Conservation (phyloP, 176 grass and related monocot species). For the Aechmea fasciata region DNA sequence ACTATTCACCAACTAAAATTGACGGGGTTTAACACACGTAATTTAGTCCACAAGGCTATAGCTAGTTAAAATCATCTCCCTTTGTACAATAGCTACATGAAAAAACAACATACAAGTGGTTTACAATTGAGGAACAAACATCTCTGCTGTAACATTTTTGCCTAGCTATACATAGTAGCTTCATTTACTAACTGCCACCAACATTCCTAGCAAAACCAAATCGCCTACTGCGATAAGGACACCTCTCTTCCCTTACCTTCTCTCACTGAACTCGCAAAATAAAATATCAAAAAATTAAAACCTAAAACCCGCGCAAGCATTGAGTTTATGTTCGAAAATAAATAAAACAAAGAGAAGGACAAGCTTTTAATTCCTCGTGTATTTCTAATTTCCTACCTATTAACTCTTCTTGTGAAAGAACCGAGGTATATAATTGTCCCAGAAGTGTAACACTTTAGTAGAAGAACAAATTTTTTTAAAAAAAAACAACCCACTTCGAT, state of each 20-base stretch:
- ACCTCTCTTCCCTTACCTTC: neutral
- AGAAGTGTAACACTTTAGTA: no score
- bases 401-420: no score
- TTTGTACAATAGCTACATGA: neutral
- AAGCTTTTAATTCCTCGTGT: no score
- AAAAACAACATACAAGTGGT: neutral
- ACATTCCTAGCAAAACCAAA: neutral
- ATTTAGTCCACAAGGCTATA: no score
- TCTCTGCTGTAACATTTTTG: neutral
- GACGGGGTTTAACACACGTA: no score
- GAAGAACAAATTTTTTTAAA: neutral
- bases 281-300: neutral
- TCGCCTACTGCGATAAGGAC: neutral
- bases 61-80: no score
- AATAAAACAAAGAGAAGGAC: neutral
- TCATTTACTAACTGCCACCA: constrained; percentile 1
- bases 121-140: neutral
- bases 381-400: no score
- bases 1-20: no score
- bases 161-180: neutral
- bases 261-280: neutral
- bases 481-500: neutral
- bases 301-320: neutral
- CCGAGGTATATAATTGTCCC: no score
- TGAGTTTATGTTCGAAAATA: neutral